These are phyloP conservation scores for Vigna trinervia DNA, from an alignment of 306 rosid species.

Conservation along the genomic window DNA sequence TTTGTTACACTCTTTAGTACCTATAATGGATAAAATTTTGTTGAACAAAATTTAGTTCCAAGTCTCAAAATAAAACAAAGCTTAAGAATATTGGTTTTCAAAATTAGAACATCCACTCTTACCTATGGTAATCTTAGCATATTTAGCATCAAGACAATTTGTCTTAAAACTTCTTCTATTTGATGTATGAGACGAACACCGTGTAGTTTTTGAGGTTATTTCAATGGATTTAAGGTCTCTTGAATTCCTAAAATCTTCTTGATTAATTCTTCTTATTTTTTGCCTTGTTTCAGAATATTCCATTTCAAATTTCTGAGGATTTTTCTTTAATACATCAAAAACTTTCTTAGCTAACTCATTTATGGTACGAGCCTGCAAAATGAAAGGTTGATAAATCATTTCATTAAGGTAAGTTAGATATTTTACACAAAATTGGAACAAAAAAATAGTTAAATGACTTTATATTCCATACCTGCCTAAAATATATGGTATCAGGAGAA, in stretches of 20 bases:
- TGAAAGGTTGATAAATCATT: slow-evolving; percentile 8
- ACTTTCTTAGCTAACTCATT: slow-evolving; percentile 60
- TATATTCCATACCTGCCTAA: slow-evolving; percentile 65
- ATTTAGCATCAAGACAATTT: slow-evolving; percentile 37
- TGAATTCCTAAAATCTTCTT: slow-evolving; percentile 50
- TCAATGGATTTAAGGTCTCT: slow-evolving; percentile 44
- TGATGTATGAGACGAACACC: slow-evolving; percentile 43
- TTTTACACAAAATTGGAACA: slow-evolving; percentile 8
- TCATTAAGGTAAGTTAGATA: not conserved
- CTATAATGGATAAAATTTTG: slow-evolving; percentile 32
- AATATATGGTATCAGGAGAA: slow-evolving; percentile 65
- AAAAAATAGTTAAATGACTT: not conserved
- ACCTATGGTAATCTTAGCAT: slow-evolving; percentile 48
- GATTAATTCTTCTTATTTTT: slow-evolving; percentile 49
- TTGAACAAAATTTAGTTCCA: not conserved
- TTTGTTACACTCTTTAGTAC: slow-evolving; percentile 40
- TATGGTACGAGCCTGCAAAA: slow-evolving; percentile 67
- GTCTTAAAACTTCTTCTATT: slow-evolving; percentile 40
- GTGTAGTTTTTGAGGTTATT: slow-evolving; percentile 40
- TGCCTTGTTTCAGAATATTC: slow-evolving; percentile 58
- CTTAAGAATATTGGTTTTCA: not conserved
- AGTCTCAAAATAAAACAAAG: not conserved
- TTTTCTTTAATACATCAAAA: slow-evolving; percentile 54
- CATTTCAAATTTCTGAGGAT: slow-evolving; percentile 58
- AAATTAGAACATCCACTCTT: slow-evolving; percentile 18